Evolutionary conservation across 139 green algal genomes (phyloP), one percentile per base, ranked within the genome.

Genomic region (Zygnema cylindricum): DNA sequence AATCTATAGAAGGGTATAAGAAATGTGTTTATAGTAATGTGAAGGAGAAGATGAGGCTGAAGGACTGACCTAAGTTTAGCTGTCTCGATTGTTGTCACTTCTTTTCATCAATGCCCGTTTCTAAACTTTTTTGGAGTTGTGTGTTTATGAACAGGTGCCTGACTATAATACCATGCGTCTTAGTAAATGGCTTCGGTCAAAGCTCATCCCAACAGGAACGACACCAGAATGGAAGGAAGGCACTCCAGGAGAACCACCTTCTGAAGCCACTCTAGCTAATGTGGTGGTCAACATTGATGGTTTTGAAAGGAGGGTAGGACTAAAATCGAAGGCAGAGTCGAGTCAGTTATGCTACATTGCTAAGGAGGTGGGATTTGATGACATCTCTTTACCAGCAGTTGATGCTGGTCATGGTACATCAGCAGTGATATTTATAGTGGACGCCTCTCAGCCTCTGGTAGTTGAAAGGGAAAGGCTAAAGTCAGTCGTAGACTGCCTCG

Each of bases 401-500:
- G 3, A 3, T 41, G 36, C 71, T 7, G 71, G 7, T 11, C 36
- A 79, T 41, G 71, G 71, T 79, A 16, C 38, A 43, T 3, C 71
- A 30, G 71, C 36, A 42, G 11, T 79, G 7, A 3, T 79, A 25
- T 79, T 79, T 43, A 11, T 79, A 55, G 71, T 79, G 71, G 71
- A 42, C 11, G 71, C 36, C 3, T 7, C 7, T 25, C 42, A 43
- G 36, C 71, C 71, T 7, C 11, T 79, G 71, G 71, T 16, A 16
- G 36, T 30, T 3, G 71, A 79, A 16, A 79, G 71, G 38, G 7
- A 43, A 11, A 42, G 71, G 71, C 43, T 79, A 43, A 7, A 79
- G 7, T 7, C 71, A 42, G 38, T 79, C 7, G 71, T 79, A 11
- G 43, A 79, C 43, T 79, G 71, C 71, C 3, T 79, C 11, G 36